Conservation (phyloP, 2,329 filamentous ascomycete genomes). For the Ciborinia camelliae region DNA sequence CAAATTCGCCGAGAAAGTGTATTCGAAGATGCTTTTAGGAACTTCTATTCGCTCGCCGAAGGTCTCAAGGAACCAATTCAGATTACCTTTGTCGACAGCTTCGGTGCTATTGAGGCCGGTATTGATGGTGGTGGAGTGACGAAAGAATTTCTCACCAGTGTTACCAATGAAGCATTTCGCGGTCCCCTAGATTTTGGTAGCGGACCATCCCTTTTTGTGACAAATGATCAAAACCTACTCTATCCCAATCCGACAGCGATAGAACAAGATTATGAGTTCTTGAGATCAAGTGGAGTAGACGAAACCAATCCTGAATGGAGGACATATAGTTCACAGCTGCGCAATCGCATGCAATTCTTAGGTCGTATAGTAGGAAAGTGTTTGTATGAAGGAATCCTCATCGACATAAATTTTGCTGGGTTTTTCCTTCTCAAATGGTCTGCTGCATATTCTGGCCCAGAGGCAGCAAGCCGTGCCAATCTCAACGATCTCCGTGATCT, state of each 20-base stretch:
- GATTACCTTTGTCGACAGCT: slow-evolving; percentile 93
- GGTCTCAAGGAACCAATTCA: slow-evolving; percentile 92
- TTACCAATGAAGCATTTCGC: slow-evolving; percentile 80
- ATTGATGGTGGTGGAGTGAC: slow-evolving; percentile 97
- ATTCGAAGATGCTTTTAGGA: slow-evolving; percentile 80
- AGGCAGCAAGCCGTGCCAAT: slow-evolving; percentile 78
- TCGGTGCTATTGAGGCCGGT: slow-evolving; percentile 80
- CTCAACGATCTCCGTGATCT: slow-evolving; percentile 92
- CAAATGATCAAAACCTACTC: slow-evolving; percentile 80
- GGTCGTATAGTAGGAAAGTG: slow-evolving; percentile 94
- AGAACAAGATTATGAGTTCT: slow-evolving; percentile 61
- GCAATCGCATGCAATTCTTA: slow-evolving; percentile 82
- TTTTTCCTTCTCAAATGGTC: slow-evolving; percentile 98
- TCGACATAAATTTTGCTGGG: slow-evolving; percentile 87
- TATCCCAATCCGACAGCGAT: slow-evolving; percentile 82
- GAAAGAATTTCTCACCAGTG: slow-evolving; percentile 90
- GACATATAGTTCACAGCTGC: slow-evolving; percentile 54
- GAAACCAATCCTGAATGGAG: slow-evolving; percentile 57
- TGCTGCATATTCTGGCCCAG: slow-evolving; percentile 63
- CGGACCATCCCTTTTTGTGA: slow-evolving; percentile 65
- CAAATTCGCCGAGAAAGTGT: slow-evolving; percentile 74
- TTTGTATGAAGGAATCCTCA: slow-evolving; percentile 91
- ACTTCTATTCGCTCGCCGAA: slow-evolving; percentile 79
- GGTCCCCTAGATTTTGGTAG: slow-evolving; percentile 37
- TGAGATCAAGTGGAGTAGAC: slow-evolving; percentile 50